A percentile compares a stretch with the other conserved stretches of the same genome.
These are phyloP conservation scores for Eleusine indica DNA, from an alignment of 176 grass and related monocot species.

Conservation along the genomic window DNA sequence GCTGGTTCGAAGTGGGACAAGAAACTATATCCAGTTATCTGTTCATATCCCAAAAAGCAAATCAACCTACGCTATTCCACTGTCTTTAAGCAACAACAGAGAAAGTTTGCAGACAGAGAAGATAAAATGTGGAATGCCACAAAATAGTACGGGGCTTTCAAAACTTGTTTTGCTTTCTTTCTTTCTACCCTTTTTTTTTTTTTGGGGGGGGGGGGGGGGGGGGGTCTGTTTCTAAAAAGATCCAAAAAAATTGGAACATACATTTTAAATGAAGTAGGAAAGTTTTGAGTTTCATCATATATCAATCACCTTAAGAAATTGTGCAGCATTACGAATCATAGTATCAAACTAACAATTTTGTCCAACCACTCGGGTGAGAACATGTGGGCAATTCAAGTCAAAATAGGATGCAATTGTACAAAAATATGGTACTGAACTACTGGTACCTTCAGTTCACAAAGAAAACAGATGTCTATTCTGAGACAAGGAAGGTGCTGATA, in stretches of 20 bases:
- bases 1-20: neutral
- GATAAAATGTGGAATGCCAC: neutral
- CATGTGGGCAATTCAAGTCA: neutral
- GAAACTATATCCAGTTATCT: neutral
- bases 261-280: neutral
- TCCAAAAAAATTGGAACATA: too few species aligned
- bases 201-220: too few species aligned
- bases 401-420: neutral
- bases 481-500: neutral
- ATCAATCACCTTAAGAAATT: neutral
- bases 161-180: neutral
- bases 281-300: neutral
- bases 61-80: neutral
- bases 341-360: neutral
- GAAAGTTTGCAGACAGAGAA: neutral
- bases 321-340: neutral
- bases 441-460: neutral
- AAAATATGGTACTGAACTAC: neutral
- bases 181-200: neutral
- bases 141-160: neutral
- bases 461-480: slow-evolving; percentile 2
- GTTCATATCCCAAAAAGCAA: neutral
- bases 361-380: neutral
- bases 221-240: neutral
- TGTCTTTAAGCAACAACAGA: neutral